These are phyloP conservation scores for Eutrema heterophyllum DNA, from an alignment of 345 rosid genomes.

Conservation along the genomic window DNA sequence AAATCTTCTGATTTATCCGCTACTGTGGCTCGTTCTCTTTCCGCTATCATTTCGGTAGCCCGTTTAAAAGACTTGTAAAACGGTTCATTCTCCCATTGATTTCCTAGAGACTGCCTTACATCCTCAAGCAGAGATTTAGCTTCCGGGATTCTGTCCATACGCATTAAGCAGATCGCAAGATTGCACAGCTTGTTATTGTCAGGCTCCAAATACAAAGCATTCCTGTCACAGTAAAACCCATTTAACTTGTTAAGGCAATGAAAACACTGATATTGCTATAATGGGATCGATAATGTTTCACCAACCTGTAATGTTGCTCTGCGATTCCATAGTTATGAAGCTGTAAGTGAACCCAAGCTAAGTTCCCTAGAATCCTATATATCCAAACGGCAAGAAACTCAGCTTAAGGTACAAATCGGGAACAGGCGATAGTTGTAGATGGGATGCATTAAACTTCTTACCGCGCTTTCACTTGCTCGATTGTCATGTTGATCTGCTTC, in stretches of 20 bases:
- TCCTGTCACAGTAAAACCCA: constrained; percentile 35
- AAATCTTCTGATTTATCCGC: background rate
- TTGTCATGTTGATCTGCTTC: background rate
- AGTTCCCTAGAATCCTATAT: constrained; percentile 61
- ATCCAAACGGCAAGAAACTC: background rate
- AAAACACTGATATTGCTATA: background rate
- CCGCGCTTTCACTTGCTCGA: constrained; percentile 22
- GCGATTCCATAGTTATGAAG: constrained; percentile 61
- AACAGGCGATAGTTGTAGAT: background rate
- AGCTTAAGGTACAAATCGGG: background rate
- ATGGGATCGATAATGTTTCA: background rate
- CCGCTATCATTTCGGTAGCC: constrained; percentile 46
- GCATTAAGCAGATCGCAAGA: constrained; percentile 70
- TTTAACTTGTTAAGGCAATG: background rate
- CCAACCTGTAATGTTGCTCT: constrained; percentile 59
- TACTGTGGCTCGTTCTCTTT: constrained; percentile 26
- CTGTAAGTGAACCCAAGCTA: constrained; percentile 81
- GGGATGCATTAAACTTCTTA: background rate
- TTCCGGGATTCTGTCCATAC: constrained; percentile 56
- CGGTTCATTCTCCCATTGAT: constrained; percentile 38
- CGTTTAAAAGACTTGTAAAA: constrained; percentile 52
- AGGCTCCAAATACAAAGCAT: constrained; percentile 55
- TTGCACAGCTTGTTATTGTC: constrained; percentile 73
- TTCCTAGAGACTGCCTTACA: constrained; percentile 37
- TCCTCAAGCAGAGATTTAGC: constrained; percentile 58